A percentile compares a stretch with the other conserved stretches of the same genome.
Conservation (phyloP, 805 yeast species). For the Zygoascus flipseniorum region DNA sequence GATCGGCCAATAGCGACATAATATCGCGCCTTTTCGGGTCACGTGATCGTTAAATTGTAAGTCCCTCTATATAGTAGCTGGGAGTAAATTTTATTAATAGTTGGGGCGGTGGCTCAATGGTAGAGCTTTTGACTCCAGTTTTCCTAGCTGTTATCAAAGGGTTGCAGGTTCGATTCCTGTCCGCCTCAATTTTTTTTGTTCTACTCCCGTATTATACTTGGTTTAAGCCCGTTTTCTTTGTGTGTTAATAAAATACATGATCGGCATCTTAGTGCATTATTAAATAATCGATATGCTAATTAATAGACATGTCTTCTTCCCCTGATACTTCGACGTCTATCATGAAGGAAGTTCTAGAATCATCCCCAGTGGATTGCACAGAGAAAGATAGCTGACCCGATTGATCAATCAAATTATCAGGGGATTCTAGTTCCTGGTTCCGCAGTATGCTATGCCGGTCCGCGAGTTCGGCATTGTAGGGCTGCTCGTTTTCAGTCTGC, state of each 20-base stretch:
- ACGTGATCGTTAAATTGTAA: no score
- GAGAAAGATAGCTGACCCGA: background rate
- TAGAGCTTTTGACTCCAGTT: conserved; percentile 70
- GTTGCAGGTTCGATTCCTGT: conserved; percentile 86
- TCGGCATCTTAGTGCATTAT: no score
- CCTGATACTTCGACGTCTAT: background rate
- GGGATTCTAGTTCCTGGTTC: background rate
- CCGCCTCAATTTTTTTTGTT: conserved; percentile 48
- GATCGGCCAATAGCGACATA: no score
- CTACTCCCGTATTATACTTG: background rate
- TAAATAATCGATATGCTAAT: no score
- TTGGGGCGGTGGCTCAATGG: conserved; percentile 64
- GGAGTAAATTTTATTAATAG: background rate
- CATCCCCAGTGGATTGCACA: background rate
- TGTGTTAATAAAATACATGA: no score
- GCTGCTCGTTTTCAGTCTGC: background rate
- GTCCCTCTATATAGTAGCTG: no score
- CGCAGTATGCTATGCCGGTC: background rate
- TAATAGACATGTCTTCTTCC: background rate
- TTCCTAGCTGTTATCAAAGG: conserved; percentile 51
- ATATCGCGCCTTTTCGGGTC: no score
- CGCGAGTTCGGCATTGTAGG: background rate
- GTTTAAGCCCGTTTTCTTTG: background rate
- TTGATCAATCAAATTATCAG: background rate
- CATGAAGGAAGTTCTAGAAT: background rate